Conservation (phyloP, 805 yeast genomes). For the Komagataella populi region DNA sequence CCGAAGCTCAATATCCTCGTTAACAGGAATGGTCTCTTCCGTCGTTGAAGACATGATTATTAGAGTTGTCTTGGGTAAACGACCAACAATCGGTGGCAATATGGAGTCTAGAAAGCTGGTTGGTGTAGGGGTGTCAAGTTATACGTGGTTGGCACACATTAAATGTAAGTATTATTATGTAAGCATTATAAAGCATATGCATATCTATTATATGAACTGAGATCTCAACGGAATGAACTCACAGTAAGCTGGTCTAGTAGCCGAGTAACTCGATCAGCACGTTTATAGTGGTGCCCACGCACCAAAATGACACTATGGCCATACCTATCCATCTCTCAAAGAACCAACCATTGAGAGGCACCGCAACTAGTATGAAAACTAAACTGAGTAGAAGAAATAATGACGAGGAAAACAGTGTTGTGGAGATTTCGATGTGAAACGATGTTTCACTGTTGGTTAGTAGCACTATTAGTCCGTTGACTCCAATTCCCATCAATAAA, state of each 20-base stretch:
- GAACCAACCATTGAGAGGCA: constrained; percentile 28
- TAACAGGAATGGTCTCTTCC: background rate
- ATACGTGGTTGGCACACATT: background rate
- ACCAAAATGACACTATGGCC: constrained; percentile 26
- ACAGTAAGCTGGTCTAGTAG: background rate
- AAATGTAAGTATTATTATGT: too few relatives aligned
- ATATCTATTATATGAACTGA: background rate
- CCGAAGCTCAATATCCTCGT: constrained; percentile 7
- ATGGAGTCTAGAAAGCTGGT: background rate
- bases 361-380: constrained; percentile 20
- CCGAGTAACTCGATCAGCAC: constrained; percentile 9
- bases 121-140: background rate
- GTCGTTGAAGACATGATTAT: background rate
- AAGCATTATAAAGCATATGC: background rate
- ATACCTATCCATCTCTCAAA: constrained; percentile 25
- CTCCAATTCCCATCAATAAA: constrained; percentile 66
- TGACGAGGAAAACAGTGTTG: constrained; percentile 27
- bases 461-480: constrained; percentile 45
- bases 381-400: constrained; percentile 24
- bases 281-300: constrained; percentile 20
- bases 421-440: constrained; percentile 19
- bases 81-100: constrained; percentile 16
- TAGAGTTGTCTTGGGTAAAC: background rate
- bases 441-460: constrained; percentile 4
- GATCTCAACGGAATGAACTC: background rate